Evolutionary conservation across 768 basidiomycete species (phyloP).

Genomic region (Leccinum longicurvipes): DNA sequence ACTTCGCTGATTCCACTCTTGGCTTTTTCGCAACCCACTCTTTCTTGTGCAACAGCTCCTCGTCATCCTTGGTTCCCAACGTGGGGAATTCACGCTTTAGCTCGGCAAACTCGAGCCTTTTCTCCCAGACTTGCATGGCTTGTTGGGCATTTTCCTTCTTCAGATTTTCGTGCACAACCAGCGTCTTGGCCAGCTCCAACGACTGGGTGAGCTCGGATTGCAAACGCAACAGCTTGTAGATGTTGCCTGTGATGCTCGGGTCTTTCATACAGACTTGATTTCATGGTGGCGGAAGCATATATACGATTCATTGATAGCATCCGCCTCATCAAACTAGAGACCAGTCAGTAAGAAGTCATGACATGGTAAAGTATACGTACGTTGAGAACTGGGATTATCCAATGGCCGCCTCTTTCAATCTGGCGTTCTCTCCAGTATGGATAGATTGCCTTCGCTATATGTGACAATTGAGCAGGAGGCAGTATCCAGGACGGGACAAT

Average conservation of each 20-base stretch:
- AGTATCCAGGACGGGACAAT: constrained; percentile 69
- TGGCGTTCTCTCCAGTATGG: constrained; percentile 90
- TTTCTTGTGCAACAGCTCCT: constrained; percentile 71
- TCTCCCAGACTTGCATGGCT: constrained; percentile 72
- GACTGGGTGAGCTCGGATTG: constrained; percentile 72
- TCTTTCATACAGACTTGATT: constrained; percentile 91
- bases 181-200: constrained; percentile 65
- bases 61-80: constrained; percentile 62
- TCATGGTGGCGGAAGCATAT: constrained; percentile 97
- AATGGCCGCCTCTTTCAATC: constrained; percentile 72
- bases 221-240: constrained; percentile 81
- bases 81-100: constrained; percentile 73
- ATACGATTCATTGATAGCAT: constrained; percentile 88
- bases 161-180: constrained; percentile 67
- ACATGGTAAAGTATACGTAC: constrained; percentile 42
- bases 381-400: constrained; percentile 85
- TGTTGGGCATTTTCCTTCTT: constrained; percentile 67
- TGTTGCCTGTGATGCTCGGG: constrained; percentile 84
- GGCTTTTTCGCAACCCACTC: constrained; percentile 60
- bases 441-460: constrained; percentile 72
- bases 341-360: constrained; percentile 1
- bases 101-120: constrained; percentile 68
- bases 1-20: constrained; percentile 33
- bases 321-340: constrained; percentile 78
- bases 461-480: constrained; percentile 53